A percentile compares a stretch with the other conserved stretches of the same genome.
phyloP scores from a whole-genome alignment of 2,329 filamentous ascomycete species.

The Sporothrix mexicana region DNA sequence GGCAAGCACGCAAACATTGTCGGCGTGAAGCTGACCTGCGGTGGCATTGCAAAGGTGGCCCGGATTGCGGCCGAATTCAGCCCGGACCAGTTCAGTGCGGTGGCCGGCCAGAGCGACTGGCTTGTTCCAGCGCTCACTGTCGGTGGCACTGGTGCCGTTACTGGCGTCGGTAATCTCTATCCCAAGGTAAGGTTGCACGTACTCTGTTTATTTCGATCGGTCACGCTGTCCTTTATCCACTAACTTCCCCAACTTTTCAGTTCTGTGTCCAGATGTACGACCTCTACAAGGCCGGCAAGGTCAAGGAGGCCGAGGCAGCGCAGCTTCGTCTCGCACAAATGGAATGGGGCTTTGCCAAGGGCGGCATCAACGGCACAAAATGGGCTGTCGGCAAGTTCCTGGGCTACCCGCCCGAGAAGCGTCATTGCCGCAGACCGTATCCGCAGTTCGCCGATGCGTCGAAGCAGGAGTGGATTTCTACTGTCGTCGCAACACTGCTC shows the following conservation, averaged over 20 bases:
- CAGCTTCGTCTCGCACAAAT: conserved; percentile 58
- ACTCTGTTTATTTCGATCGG: too few relatives aligned
- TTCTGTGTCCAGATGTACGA: conserved; percentile 56
- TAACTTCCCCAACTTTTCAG: too few relatives aligned
- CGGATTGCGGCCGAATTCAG: conserved; percentile 57
- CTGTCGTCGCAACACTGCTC: conserved; percentile 23
- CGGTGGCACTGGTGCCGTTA: conserved; percentile 63
- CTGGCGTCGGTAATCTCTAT: conserved; percentile 65
- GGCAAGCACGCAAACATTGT: conserved; percentile 68
- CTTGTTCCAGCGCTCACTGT: conserved; percentile 63
- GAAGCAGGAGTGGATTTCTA: conserved; percentile 54
- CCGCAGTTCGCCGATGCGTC: conserved; percentile 54
- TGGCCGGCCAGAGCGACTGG: conserved; percentile 74
- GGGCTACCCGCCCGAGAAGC: conserved; percentile 59
- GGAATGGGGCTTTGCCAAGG: conserved; percentile 63
- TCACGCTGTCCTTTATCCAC: too few relatives aligned
- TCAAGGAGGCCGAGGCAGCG: conserved; percentile 54
- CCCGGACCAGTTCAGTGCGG: conserved; percentile 65
- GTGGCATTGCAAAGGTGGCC: conserved; percentile 71
- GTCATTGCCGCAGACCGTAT: conserved; percentile 60
- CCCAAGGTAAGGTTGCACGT: conserved; percentile 47
- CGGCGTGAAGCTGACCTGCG: conserved; percentile 74
- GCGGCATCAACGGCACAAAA: conserved; percentile 65
- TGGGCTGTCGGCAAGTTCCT: conserved; percentile 60
- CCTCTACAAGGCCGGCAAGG: conserved; percentile 54